phyloP scores from a whole-genome alignment of 352 stramenopile genomes.

The Globisporangium polare region DNA sequence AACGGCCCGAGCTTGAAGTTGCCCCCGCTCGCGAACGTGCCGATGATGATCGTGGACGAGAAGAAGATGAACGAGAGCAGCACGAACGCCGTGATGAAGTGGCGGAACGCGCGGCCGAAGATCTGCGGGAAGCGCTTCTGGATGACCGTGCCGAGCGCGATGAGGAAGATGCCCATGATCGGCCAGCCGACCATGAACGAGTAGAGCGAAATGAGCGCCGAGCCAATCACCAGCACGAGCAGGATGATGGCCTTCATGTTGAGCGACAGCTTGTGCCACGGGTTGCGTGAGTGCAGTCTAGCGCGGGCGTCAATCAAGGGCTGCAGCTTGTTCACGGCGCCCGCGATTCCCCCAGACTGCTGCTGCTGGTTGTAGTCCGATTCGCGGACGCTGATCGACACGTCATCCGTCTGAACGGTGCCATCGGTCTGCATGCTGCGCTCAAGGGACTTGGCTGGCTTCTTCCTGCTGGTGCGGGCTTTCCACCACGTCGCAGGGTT shows the following conservation, averaged over 20 bases:
- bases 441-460: conserved; percentile 7
- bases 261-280: conserved; percentile 49
- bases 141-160: conserved; percentile 60
- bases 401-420: conserved; percentile 18
- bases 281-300: conserved; percentile 36
- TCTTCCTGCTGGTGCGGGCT: conserved; percentile 2
- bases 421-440: conserved; percentile 9
- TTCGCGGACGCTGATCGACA: conserved; percentile 25
- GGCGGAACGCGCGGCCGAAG: conserved; percentile 63
- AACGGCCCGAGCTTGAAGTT: conserved; percentile 51
- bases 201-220: conserved; percentile 53
- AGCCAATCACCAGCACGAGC: conserved; percentile 44
- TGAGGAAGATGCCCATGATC: conserved; percentile 66
- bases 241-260: conserved; percentile 43
- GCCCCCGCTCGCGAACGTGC: conserved; percentile 59
- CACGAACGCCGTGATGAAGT: conserved; percentile 75
- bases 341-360: neutral
- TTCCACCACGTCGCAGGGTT: conserved; percentile 27
- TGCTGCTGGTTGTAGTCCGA: conserved; percentile 7
- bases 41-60: conserved; percentile 72
- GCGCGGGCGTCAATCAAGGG: conserved; percentile 37
- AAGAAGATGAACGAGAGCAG: conserved; percentile 81
- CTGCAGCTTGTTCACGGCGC: conserved; percentile 22
- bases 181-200: conserved; percentile 71
- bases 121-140: conserved; percentile 75